Evolutionary conservation across 805 yeast genomes (phyloP).

Genomic region (Saturnispora quitensis): DNA sequence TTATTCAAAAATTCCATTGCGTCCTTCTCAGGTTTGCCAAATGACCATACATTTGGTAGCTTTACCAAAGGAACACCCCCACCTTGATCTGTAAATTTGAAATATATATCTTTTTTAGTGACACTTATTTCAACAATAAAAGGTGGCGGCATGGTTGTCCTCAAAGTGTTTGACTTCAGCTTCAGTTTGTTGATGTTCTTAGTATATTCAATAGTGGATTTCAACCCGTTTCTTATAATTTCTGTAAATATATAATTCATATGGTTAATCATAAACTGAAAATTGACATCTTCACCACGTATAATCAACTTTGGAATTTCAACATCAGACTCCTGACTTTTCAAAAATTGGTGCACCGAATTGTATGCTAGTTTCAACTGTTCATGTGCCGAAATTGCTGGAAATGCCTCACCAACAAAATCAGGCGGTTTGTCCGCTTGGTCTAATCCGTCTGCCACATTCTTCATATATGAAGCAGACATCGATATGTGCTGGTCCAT

Average conservation of each 20-base stretch:
- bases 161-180: constrained; percentile 11
- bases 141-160: constrained; percentile 45
- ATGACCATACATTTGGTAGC: constrained; percentile 71
- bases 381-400: constrained; percentile 64
- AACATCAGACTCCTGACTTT: constrained; percentile 43
- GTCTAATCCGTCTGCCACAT: constrained; percentile 23
- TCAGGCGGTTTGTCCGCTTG: constrained; percentile 45
- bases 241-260: constrained; percentile 82
- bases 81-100: constrained; percentile 81
- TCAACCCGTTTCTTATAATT: constrained; percentile 74
- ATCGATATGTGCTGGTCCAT: constrained; percentile 86
- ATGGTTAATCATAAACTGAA: constrained; percentile 82
- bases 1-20: constrained; percentile 53
- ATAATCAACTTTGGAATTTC: constrained; percentile 65
- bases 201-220: constrained; percentile 59
- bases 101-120: constrained; percentile 55
- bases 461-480: constrained; percentile 47
- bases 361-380: constrained; percentile 50
- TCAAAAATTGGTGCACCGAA: constrained; percentile 42
- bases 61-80: constrained; percentile 69
- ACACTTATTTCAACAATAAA: constrained; percentile 68
- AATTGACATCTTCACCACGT: constrained; percentile 65
- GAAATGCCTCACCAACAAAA: constrained; percentile 71
- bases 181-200: constrained; percentile 19
- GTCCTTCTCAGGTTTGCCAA: constrained; percentile 59